Percentiles rank a stretch among this genome's conserved stretches.
Evolutionary conservation across 495 filamentous ascomycete species (phyloP).

Genomic region (Aspergillus incahuasiensis): DNA sequence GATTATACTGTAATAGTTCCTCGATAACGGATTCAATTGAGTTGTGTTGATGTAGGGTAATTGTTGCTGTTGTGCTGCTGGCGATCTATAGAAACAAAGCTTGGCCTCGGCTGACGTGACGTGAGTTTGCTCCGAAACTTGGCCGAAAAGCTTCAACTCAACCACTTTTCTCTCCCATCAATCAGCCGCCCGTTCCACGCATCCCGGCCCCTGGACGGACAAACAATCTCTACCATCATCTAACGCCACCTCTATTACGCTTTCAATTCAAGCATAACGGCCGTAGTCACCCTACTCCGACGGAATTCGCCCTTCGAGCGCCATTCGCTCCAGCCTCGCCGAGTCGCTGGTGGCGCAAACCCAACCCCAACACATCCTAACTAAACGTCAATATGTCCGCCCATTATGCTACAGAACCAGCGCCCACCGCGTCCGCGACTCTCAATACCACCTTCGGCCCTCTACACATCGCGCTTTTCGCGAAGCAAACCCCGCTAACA

Average conservation of each 20-base stretch:
- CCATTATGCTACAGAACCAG: constrained; percentile 91
- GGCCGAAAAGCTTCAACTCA: constrained; percentile 19
- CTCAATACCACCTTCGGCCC: constrained; percentile 87
- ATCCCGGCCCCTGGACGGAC: neutral
- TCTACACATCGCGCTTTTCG: constrained; percentile 85
- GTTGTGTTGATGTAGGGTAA: neutral
- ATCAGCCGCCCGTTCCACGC: neutral
- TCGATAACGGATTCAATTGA: too few relatives aligned
- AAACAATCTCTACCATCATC: neutral
- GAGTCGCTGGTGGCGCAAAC: neutral
- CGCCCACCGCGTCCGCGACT: constrained; percentile 83
- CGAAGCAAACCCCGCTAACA: constrained; percentile 84
- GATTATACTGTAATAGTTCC: too few relatives aligned
- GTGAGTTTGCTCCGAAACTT: constrained; percentile 14
- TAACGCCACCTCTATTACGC: neutral
- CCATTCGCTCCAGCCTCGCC: neutral
- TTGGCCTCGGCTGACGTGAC: constrained; percentile 12
- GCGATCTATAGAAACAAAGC: neutral
- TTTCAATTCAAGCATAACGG: neutral
- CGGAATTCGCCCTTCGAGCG: neutral
- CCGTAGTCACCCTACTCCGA: neutral
- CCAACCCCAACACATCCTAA: constrained; percentile 14
- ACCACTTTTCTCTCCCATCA: neutral
- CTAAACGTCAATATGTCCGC: constrained; percentile 64
- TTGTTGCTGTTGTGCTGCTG: neutral